These are phyloP conservation scores for Penicillium pancosmium DNA, from an alignment of 495 filamentous ascomycete species.

Conservation along the genomic window DNA sequence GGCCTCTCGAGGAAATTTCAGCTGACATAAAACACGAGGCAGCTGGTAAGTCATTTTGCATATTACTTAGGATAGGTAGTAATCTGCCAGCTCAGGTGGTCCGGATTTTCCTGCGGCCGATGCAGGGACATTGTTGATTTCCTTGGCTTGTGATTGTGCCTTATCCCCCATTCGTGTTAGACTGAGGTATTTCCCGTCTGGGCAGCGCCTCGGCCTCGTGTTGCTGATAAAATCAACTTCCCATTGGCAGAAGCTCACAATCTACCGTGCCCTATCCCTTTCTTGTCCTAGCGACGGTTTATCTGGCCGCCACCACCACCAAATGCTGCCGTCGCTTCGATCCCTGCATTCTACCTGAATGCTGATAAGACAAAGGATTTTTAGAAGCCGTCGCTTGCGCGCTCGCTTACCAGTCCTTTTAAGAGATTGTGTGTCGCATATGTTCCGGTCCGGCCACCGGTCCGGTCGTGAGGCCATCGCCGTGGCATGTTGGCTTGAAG, in stretches of 20 bases:
- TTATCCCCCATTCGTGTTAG: not conserved
- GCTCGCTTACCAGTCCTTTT: not conserved
- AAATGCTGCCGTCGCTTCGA: constrained; percentile 2
- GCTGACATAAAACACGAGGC: too few species aligned
- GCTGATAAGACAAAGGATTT: constrained; percentile 3
- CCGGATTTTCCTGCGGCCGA: not conserved
- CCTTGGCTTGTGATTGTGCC: not conserved
- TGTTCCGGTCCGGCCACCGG: constrained; percentile 2
- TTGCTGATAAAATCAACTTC: not conserved
- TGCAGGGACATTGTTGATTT: not conserved
- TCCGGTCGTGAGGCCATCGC: not conserved
- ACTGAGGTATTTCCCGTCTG: not conserved
- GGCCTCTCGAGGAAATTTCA: too few species aligned
- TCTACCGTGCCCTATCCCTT: not conserved
- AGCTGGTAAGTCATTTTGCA: too few species aligned
- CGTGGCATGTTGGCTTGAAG: not conserved
- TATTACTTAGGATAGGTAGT: too few species aligned
- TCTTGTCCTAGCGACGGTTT: not conserved
- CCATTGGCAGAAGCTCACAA: not conserved
- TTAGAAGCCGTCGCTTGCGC: not conserved
- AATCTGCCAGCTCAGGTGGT: not conserved
- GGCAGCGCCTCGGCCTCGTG: constrained; percentile 1
- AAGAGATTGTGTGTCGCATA: not conserved
- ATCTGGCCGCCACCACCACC: not conserved
- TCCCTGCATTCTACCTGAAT: not conserved